Evolutionary conservation across 352 stramenopile genomes (phyloP).

Genomic region (Globisporangium splendens): DNA sequence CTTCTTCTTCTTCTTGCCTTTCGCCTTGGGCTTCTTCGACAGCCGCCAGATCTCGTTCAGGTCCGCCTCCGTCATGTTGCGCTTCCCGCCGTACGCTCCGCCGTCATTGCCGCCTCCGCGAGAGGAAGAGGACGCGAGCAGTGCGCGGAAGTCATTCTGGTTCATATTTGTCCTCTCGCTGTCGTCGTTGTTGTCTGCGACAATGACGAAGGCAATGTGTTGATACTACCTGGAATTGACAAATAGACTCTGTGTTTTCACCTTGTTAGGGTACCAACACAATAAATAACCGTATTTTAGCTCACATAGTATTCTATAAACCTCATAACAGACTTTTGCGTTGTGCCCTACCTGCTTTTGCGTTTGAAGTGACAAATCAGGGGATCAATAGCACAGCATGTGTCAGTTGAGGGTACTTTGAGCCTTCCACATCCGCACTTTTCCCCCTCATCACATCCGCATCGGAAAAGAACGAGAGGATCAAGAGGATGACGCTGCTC

Average conservation of each 20-base stretch:
- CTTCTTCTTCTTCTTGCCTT: slow-evolving; percentile 38
- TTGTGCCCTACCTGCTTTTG: no score
- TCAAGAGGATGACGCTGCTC: slow-evolving; percentile 1
- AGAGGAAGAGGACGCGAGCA: slow-evolving; percentile 31
- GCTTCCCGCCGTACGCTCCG: slow-evolving; percentile 44
- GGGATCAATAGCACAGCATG: neutral
- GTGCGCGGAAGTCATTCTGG: slow-evolving; percentile 72
- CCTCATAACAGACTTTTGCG: no score
- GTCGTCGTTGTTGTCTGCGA: neutral
- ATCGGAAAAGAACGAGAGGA: neutral
- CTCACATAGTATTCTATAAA: no score
- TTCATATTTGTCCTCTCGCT: slow-evolving; percentile 36
- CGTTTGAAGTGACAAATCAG: no score
- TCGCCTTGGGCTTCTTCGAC: slow-evolving; percentile 63
- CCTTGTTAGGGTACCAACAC: no score
- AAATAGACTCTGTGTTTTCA: neutral
- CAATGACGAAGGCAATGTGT: neutral
- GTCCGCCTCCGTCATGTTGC: slow-evolving; percentile 51
- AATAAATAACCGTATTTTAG: no score
- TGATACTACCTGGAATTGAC: neutral
- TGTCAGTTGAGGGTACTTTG: neutral
- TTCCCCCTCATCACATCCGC: neutral
- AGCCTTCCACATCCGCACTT: neutral
- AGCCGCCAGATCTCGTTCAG: slow-evolving; percentile 45
- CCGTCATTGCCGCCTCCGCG: slow-evolving; percentile 8